A percentile compares a stretch with the other conserved stretches of the same genome.
These are phyloP conservation scores for Daldinia grandis DNA, from an alignment of 495 filamentous ascomycete genomes.

Conservation along the genomic window DNA sequence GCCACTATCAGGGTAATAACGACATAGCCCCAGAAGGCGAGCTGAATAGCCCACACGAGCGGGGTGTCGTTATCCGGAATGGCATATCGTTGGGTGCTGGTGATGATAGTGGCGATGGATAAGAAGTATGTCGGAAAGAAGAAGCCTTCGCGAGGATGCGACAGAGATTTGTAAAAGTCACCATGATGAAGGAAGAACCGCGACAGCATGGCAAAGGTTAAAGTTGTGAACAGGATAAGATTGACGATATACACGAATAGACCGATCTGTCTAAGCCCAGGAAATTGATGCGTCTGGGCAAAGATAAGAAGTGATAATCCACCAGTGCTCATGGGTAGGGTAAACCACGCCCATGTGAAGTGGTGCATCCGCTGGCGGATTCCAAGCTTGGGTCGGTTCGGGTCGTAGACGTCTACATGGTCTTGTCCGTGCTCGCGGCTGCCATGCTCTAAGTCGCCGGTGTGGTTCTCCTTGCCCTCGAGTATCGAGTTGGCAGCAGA, in stretches of 20 bases:
- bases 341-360: slow-evolving; percentile 78
- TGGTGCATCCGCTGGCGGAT: slow-evolving; percentile 63
- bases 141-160: slow-evolving; percentile 68
- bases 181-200: slow-evolving; percentile 66
- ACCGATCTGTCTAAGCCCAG: slow-evolving; percentile 66
- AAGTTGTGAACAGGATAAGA: slow-evolving; percentile 64
- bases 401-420: slow-evolving; percentile 32
- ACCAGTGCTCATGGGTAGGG: slow-evolving; percentile 68
- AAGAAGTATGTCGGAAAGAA: slow-evolving; percentile 76
- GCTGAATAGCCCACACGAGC: slow-evolving; percentile 53
- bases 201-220: slow-evolving; percentile 60
- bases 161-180: slow-evolving; percentile 63
- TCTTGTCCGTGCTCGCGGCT: slow-evolving; percentile 17
- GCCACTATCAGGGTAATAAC: slow-evolving; percentile 52
- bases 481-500: slow-evolving; percentile 33
- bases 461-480: slow-evolving; percentile 25
- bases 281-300: slow-evolving; percentile 66
- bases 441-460: slow-evolving; percentile 27
- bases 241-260: slow-evolving; percentile 70
- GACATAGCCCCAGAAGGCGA: slow-evolving; percentile 62
- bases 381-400: slow-evolving; percentile 39
- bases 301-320: slow-evolving; percentile 69
- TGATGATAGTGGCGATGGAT: slow-evolving; percentile 68
- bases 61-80: slow-evolving; percentile 52
- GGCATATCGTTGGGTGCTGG: slow-evolving; percentile 66